Evolutionary conservation across 1,284 basidiomycete species (phyloP), one percentile per base, ranked within the genome.

Genomic region (Laetiporus sulphureus): DNA sequence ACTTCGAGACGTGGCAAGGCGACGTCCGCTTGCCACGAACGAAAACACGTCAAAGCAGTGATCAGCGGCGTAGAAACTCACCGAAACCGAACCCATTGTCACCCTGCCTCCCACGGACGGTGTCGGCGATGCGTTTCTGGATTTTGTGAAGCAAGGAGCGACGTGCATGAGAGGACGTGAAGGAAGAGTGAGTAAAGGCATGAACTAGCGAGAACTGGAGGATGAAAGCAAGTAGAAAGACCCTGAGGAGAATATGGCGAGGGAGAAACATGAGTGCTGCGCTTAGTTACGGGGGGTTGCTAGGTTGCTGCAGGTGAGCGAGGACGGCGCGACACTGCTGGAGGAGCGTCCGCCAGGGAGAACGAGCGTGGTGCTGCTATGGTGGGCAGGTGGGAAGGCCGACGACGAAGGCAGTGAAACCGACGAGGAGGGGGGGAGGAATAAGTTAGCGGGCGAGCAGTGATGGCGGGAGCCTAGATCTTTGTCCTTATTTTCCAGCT

Each of bases 341-440:
- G 39, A 39, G 27, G 37, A 43, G 46, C 45, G 50, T 51, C 50
- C 50, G 50, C 41, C 48, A 36, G 33, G 23, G 35, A 19, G 40
- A 56, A 56, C 38, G 54, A 56, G 47, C 52, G 54, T 56, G 54
- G 49, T 50, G 45, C 54, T 56, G 54, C 54, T 54, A 47, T 48
- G 49, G 49, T 42, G 41, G 49, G 52, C 52, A 54, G 54, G 22
- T 22, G 43, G 19, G 34, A 34, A 36, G 38, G 33, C 23, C 16
- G 46, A 44, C 39, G 38, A 39, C 23, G 40, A 46, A 39, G 38
- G 36, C 35, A 34, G n/a, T 8, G 31, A 15, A n/a, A 41, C 42
- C 41, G 38, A n/a, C n/a, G n/a, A n/a, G 48, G 41, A 30, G 33
- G 38, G 30, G 38, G 32, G 32, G 37, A 46, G 45, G 41, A 40